phyloP scores from a whole-genome alignment of 805 yeast species.

The Huiozyma naganishii region DNA sequence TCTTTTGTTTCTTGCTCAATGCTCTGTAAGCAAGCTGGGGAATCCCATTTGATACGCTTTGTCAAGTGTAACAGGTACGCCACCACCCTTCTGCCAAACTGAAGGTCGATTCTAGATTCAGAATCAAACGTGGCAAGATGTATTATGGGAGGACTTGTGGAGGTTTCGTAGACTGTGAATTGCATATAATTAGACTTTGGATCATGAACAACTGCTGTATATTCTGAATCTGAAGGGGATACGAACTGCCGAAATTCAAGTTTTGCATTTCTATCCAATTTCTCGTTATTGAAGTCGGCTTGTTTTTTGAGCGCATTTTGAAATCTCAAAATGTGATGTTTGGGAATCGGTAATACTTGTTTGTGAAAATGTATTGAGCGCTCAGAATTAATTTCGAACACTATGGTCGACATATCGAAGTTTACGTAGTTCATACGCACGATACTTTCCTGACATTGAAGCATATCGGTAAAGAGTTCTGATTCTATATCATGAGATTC shows the following conservation, averaged over 20 bases:
- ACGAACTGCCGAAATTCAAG: constrained; percentile 33
- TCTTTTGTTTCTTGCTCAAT: constrained; percentile 52
- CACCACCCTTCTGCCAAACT: constrained; percentile 72
- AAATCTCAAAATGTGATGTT: constrained; percentile 34
- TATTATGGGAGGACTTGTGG: constrained; percentile 21
- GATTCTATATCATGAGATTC: constrained; percentile 6
- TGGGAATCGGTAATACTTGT: constrained; percentile 65
- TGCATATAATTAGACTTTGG: constrained; percentile 24
- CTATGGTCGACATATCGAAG: constrained; percentile 41
- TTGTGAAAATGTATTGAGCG: constrained; percentile 65
- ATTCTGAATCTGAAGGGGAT: constrained; percentile 17
- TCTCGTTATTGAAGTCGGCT: constrained; percentile 37
- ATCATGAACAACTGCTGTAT: constrained; percentile 21
- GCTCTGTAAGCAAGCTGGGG: constrained; percentile 47
- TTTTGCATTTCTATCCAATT: constrained; percentile 32
- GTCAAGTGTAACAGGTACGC: constrained; percentile 53
- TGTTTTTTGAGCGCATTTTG: constrained; percentile 37
- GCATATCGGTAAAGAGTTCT: constrained; percentile 34
- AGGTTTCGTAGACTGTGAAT: constrained; percentile 28
- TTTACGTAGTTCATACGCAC: constrained; percentile 36
- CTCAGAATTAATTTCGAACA: constrained; percentile 58
- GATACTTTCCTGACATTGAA: constrained; percentile 37
- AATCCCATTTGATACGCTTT: constrained; percentile 64
- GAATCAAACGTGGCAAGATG: constrained; percentile 25
- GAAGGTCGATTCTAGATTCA: constrained; percentile 50